phyloP scores from a whole-genome alignment of 306 rosid genomes.

The Sicyos edulis region DNA sequence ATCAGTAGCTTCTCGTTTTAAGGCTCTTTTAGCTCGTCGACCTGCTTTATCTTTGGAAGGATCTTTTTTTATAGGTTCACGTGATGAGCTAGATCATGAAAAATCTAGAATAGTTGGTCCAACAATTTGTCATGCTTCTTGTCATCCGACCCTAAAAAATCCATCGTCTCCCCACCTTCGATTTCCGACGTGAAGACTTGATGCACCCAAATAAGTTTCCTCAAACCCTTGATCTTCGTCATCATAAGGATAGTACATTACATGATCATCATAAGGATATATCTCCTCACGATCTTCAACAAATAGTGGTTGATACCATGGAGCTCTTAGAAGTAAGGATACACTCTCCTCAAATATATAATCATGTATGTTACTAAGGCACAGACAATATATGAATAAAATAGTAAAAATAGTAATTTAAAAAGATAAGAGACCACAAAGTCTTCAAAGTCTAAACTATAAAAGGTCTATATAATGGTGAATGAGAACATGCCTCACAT shows the following conservation, averaged over 20 bases:
- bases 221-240: constrained; percentile 47
- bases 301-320: too few relatives aligned
- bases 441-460: too few relatives aligned
- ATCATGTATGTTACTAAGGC: too few relatives aligned
- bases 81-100: constrained; percentile 50
- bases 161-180: constrained; percentile 90
- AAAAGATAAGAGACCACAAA: too few relatives aligned
- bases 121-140: constrained; percentile 56
- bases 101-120: constrained; percentile 35
- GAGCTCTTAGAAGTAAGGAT: too few relatives aligned
- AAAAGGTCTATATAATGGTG: too few relatives aligned
- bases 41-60: constrained; percentile 38
- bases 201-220: constrained; percentile 47
- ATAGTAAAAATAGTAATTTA: too few relatives aligned
- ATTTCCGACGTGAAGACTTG: constrained; percentile 68
- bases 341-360: too few relatives aligned
- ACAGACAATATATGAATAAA: too few relatives aligned
- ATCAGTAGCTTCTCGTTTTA: constrained; percentile 78
- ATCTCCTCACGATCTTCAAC: constrained; percentile 39
- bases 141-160: constrained; percentile 59
- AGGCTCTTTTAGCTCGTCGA: constrained; percentile 74
- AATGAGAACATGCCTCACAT: too few relatives aligned
- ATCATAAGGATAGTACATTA: constrained; percentile 40
- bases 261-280: constrained; percentile 27
- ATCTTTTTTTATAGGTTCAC: constrained; percentile 47